Evolutionary conservation across 78 protist species (phyloP).

Genomic region (Polysphondylium violaceum): DNA sequence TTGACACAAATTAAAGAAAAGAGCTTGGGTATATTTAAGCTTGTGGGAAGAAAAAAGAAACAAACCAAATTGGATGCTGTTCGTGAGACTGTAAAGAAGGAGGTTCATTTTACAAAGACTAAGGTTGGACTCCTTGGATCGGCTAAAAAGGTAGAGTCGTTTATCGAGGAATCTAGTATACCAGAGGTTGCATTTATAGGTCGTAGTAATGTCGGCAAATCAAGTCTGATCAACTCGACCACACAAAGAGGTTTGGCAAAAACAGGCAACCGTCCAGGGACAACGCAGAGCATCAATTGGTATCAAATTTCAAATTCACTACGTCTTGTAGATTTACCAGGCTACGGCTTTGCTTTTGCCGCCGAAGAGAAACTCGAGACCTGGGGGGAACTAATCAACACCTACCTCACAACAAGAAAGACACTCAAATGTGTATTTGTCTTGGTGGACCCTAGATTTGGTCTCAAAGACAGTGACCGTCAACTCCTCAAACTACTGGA

Average conservation of each 20-base stretch:
- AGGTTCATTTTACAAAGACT: slow-evolving; percentile 15
- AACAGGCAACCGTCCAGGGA: slow-evolving; percentile 60
- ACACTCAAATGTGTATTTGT: slow-evolving; percentile 45
- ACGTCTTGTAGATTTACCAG: slow-evolving; percentile 68
- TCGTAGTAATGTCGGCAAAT: slow-evolving; percentile 79
- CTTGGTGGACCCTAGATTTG: slow-evolving; percentile 61
- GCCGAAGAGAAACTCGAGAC: neutral
- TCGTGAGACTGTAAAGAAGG: neutral
- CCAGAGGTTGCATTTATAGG: slow-evolving; percentile 85
- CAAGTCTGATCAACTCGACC: slow-evolving; percentile 60
- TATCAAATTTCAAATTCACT: slow-evolving; percentile 28
- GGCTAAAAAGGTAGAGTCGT: slow-evolving; percentile 8
- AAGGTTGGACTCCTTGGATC: slow-evolving; percentile 9
- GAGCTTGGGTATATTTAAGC: slow-evolving; percentile 7
- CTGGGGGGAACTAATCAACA: slow-evolving; percentile 31
- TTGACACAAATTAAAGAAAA: slow-evolving; percentile 7
- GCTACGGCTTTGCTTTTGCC: slow-evolving; percentile 84
- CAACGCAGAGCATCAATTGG: slow-evolving; percentile 77
- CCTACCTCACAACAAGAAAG: slow-evolving; percentile 46
- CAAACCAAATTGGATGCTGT: slow-evolving; percentile 39
- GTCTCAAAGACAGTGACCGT: slow-evolving; percentile 56
- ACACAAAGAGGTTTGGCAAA: slow-evolving; percentile 70
- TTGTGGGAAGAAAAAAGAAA: neutral
- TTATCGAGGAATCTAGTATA: slow-evolving; percentile 7
- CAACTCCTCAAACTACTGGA: slow-evolving; percentile 37